phyloP scores from a whole-genome alignment of 1,284 basidiomycete species.

The Puccinia horiana region DNA sequence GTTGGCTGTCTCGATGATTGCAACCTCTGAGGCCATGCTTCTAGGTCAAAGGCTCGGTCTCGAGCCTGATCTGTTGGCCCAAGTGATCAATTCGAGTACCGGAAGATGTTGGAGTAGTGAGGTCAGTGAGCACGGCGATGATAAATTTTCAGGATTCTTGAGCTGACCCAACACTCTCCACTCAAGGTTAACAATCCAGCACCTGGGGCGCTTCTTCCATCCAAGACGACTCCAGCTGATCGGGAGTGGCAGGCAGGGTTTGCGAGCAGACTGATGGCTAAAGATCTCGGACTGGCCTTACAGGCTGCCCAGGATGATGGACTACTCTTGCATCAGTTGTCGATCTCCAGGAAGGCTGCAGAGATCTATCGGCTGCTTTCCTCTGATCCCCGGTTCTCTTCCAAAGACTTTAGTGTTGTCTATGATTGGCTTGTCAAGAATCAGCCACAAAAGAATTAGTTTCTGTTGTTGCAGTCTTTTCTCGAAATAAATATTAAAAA shows the following conservation, averaged over 20 bases:
- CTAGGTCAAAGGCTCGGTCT: constrained; percentile 75
- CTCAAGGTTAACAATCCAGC: constrained; percentile 50
- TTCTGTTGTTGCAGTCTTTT: too few relatives aligned
- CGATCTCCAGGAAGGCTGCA: constrained; percentile 3
- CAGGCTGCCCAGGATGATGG: neutral
- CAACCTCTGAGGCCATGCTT: constrained; percentile 74
- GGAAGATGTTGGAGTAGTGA: constrained; percentile 59
- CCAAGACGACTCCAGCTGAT: constrained; percentile 37
- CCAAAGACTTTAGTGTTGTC: constrained; percentile 45
- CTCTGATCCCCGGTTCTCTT: neutral
- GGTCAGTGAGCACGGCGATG: neutral
- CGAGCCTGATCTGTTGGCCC: constrained; percentile 71
- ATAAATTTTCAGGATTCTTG: neutral
- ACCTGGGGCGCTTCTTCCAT: neutral
- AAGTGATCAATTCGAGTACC: constrained; percentile 79
- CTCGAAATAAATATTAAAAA: too few relatives aligned
- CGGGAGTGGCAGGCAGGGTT: constrained; percentile 36
- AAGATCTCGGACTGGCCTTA: constrained; percentile 29
- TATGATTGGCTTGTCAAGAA: constrained; percentile 48
- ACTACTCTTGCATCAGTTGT: neutral
- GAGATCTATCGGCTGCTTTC: neutral
- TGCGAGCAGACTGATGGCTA: constrained; percentile 34
- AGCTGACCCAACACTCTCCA: too few relatives aligned
- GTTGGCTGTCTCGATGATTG: constrained; percentile 56
- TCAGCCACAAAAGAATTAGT: neutral